These are phyloP conservation scores for Leccinum subtestaceum DNA, from an alignment of 768 basidiomycete species.

Conservation along the genomic window DNA sequence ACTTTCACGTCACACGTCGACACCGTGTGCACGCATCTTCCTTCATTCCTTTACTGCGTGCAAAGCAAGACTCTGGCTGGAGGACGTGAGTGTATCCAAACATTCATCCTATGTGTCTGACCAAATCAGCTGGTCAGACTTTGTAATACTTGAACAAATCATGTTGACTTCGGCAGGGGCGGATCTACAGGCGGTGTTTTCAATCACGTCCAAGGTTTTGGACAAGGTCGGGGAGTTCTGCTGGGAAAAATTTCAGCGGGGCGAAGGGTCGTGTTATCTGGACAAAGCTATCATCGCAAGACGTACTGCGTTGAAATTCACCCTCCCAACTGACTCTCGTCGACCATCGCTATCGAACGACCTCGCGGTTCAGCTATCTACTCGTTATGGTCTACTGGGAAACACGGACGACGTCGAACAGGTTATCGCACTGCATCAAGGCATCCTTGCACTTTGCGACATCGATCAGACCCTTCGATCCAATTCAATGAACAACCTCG, in stretches of 20 bases:
- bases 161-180: background rate
- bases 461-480: background rate
- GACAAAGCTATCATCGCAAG: slow-evolving; percentile 20
- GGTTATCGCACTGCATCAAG: background rate
- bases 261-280: slow-evolving; percentile 6
- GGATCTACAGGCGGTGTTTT: background rate
- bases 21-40: background rate
- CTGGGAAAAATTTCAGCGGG: background rate
- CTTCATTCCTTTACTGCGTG: background rate
- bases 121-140: background rate
- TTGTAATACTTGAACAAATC: background rate
- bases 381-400: background rate
- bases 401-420: background rate
- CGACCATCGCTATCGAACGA: background rate
- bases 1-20: background rate
- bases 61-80: background rate
- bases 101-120: background rate
- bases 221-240: background rate
- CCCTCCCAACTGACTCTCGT: background rate
- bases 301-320: slow-evolving; percentile 1
- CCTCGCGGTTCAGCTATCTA: background rate
- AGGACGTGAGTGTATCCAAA: background rate
- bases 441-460: background rate
- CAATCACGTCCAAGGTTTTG: background rate
- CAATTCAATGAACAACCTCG: slow-evolving; percentile 1